Evolutionary conservation across 805 yeast genomes (phyloP).

Genomic region (Debaryomyces prosopidis): DNA sequence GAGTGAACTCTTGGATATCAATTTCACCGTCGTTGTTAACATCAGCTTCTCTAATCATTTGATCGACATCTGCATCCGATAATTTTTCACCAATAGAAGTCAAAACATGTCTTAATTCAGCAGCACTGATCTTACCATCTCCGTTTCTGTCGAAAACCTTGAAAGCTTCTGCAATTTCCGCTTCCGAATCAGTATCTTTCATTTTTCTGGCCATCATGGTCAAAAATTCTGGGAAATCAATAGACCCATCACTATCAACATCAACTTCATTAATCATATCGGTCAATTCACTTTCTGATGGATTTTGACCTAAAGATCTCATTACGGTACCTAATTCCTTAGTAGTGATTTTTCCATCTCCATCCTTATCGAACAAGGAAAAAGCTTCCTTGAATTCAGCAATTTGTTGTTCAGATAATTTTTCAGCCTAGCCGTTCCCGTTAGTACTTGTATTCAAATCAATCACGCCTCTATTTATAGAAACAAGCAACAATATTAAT

Average conservation of each 20-base stretch:
- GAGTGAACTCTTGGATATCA: conserved; percentile 94
- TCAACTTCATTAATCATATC: conserved; percentile 98
- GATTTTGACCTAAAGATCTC: conserved; percentile 98
- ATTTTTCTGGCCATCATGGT: conserved; percentile 61
- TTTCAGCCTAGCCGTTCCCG: conserved; percentile 60
- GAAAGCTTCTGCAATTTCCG: conserved; percentile 96
- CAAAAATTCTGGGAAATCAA: conserved; percentile 49
- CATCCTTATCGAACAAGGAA: conserved; percentile 93
- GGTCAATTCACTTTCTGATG: conserved; percentile 92
- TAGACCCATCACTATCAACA: conserved; percentile 84
- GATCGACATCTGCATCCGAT: conserved; percentile 95
- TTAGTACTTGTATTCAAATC: not conserved
- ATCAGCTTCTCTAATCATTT: conserved; percentile 95
- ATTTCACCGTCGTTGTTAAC: conserved; percentile 96
- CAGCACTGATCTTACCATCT: conserved; percentile 94
- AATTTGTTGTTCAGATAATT: conserved; percentile 93
- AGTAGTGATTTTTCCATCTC: conserved; percentile 95
- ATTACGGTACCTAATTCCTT: conserved; percentile 95
- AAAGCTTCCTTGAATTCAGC: conserved; percentile 98
- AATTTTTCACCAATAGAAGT: conserved; percentile 97
- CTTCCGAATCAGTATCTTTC: conserved; percentile 96
- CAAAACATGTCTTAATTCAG: conserved; percentile 94
- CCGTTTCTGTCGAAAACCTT: conserved; percentile 96
- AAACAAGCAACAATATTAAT: not conserved
- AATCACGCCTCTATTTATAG: not conserved